Evolutionary conservation across 371 early-diverging fungal species (phyloP), one percentile per base, ranked within the genome.

Genomic region (Batkoa obscura): DNA sequence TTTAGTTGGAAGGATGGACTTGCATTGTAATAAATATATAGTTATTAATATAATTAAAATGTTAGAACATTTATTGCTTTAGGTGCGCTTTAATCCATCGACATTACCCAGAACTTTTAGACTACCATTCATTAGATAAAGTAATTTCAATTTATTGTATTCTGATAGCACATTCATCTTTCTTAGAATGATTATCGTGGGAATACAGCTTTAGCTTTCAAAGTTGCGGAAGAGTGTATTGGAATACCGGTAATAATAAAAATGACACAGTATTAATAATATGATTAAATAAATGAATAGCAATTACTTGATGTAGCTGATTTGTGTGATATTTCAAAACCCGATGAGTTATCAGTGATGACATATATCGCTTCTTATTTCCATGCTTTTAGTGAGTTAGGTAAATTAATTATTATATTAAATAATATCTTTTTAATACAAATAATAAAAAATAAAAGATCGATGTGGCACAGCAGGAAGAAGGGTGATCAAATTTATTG

Each of bases 361-460:
- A 97, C 99, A 39, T 99, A 99, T 64, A 91, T 98, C 10, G 93
- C 96, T 6, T 88, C 93, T 68, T 99, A 96, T 66, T 99, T 93
- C 75, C 96, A 95, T 64, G 94, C 94, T 5, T 94, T 94, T 59
- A 86, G 90, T 12, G 81, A 83, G 30, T 74, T 83, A 34, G 87
- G 84, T 70, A 65, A 51, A 43, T 43, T 12, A 10, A 31, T n/a
- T 57, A 15, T n/a, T 30, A 34, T 35, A 61, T 30, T 31, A 31
- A 6, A 2, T n/a, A 34, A 17, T 60, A 13, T 10, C 48, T 57
- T 43, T 13, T 15, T 50, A 2, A 49, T 23, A 49, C 17, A 35
- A 5, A 43, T 32, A 38, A 8, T 17, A 38, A n/a, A 35, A n/a
- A 55, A 41, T 1, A 43, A 13, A 50, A 75, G 80, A 82, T 62